Evolutionary conservation across 179 eudicot species (phyloP).

Genomic region (Drosera spatulata): DNA sequence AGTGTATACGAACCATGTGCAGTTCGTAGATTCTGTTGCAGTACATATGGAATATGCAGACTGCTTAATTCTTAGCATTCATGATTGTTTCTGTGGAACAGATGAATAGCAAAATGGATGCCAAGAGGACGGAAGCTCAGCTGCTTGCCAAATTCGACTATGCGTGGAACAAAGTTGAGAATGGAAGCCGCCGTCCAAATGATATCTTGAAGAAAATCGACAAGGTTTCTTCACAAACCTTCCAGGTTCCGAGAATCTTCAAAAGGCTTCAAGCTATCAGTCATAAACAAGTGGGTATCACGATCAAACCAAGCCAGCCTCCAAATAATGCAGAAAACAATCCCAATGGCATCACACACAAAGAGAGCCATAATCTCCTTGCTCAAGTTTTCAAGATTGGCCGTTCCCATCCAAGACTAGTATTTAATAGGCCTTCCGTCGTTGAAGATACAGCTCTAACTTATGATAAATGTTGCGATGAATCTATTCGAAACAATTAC

Average conservation of each 20-base stretch:
- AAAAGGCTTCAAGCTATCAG: conserved; percentile 30
- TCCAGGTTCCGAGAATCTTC: conserved; percentile 18
- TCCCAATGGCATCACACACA: not conserved
- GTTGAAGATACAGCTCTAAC: conserved; percentile 4
- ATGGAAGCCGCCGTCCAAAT: conserved; percentile 56
- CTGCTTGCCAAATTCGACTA: conserved; percentile 69
- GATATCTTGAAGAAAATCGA: conserved; percentile 45
- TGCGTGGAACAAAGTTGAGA: conserved; percentile 83
- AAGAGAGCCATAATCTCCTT: conserved; percentile 15
- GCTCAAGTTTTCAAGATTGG: conserved; percentile 47
- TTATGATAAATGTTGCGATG: conserved; percentile 56
- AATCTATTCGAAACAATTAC: conserved; percentile 32
- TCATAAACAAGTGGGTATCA: conserved; percentile 48
- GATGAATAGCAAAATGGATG: conserved; percentile 65
- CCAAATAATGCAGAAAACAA: conserved; percentile 10
- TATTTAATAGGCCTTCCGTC: conserved; percentile 15
- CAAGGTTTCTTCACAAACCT: conserved; percentile 10
- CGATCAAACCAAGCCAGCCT: conserved; percentile 38
- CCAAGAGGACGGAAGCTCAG: conserved; percentile 62
- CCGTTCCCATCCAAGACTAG: conserved; percentile 39
- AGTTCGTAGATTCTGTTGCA: too few species aligned
- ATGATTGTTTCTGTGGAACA: conserved; percentile 11
- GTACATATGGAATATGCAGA: too few species aligned
- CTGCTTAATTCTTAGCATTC: too few species aligned
- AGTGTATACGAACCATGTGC: too few species aligned